These are phyloP conservation scores for Tremellales sp. DNA, from an alignment of 1,284 basidiomycete species.

Conservation along the genomic window DNA sequence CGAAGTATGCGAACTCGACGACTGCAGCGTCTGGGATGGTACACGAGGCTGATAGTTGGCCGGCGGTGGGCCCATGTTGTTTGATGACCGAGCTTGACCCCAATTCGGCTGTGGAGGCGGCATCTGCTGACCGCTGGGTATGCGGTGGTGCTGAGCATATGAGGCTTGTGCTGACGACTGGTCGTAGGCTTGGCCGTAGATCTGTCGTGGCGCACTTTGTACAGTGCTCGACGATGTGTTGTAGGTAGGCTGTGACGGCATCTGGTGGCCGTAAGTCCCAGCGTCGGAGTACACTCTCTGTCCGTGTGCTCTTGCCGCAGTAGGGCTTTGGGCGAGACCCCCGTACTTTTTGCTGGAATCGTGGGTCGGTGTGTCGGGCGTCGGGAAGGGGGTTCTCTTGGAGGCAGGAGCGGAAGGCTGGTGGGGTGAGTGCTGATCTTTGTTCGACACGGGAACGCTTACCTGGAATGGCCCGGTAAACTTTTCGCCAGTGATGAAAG, in stretches of 20 bases:
- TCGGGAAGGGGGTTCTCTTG: conserved; percentile 11
- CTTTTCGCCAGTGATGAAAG: conserved; percentile 97
- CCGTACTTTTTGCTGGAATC: conserved; percentile 72
- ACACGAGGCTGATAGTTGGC: conserved; percentile 30
- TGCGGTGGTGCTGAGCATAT: conserved; percentile 8
- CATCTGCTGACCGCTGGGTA: conserved; percentile 11
- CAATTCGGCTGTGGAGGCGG: conserved; percentile 8
- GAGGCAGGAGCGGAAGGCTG: conserved; percentile 7
- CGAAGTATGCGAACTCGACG: conserved; percentile 22
- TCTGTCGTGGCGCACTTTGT: conserved; percentile 68
- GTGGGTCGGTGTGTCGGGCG: conserved; percentile 15
- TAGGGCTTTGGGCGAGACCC: conserved; percentile 67
- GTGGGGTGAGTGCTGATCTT: no score
- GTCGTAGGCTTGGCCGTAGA: conserved; percentile 27
- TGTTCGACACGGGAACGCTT: conserved; percentile 42
- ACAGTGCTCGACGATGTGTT: not conserved
- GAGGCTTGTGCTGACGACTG: not conserved
- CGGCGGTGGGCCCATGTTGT: conserved; percentile 13
- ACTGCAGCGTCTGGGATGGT: conserved; percentile 16
- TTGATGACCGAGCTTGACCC: not conserved
- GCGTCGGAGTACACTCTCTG: conserved; percentile 86
- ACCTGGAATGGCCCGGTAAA: conserved; percentile 83
- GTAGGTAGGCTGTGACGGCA: conserved; percentile 71
- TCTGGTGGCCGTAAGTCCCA: conserved; percentile 88
- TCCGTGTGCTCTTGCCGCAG: conserved; percentile 63